phyloP scores from a whole-genome alignment of 2,329 filamentous ascomycete species.

The Talaromyces sp. region DNA sequence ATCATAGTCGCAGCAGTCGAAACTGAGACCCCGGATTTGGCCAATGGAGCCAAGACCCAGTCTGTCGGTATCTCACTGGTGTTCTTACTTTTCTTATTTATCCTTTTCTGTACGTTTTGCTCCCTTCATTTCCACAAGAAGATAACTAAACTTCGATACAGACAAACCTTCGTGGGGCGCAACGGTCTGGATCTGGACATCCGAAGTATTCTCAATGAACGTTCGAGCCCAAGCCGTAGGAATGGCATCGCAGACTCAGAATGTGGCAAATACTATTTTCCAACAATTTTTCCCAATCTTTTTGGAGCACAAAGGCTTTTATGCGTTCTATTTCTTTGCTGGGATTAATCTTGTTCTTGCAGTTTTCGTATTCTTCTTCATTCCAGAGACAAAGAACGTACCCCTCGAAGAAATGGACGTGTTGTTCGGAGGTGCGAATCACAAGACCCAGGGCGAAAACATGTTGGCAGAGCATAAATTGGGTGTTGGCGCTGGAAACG shows the following conservation, averaged over 20 bases:
- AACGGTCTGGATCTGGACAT: constrained; percentile 67
- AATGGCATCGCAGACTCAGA: constrained; percentile 59
- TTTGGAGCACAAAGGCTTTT: constrained; percentile 55
- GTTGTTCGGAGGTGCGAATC: constrained; percentile 34
- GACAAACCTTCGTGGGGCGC: constrained; percentile 68
- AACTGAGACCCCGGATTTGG: constrained; percentile 51
- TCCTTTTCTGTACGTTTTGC: constrained; percentile 38
- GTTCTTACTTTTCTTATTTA: constrained; percentile 63
- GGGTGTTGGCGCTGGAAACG: not conserved
- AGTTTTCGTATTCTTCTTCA: constrained; percentile 47
- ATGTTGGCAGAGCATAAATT: constrained; percentile 9
- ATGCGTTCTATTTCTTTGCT: constrained; percentile 54
- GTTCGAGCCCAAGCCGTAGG: constrained; percentile 67
- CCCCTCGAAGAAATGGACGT: constrained; percentile 35
- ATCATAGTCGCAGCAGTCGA: constrained; percentile 58
- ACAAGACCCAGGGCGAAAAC: constrained; percentile 29
- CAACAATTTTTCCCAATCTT: constrained; percentile 69
- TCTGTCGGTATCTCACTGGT: constrained; percentile 65
- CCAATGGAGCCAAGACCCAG: constrained; percentile 51
- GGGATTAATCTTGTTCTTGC: constrained; percentile 49
- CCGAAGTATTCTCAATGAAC: constrained; percentile 67
- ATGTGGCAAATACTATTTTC: constrained; percentile 63
- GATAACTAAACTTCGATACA: constrained; percentile 14
- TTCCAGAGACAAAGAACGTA: constrained; percentile 24
- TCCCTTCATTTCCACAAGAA: not conserved